phyloP scores from a whole-genome alignment of 2,329 filamentous ascomycete species.

The Stachybotrys echinatus region DNA sequence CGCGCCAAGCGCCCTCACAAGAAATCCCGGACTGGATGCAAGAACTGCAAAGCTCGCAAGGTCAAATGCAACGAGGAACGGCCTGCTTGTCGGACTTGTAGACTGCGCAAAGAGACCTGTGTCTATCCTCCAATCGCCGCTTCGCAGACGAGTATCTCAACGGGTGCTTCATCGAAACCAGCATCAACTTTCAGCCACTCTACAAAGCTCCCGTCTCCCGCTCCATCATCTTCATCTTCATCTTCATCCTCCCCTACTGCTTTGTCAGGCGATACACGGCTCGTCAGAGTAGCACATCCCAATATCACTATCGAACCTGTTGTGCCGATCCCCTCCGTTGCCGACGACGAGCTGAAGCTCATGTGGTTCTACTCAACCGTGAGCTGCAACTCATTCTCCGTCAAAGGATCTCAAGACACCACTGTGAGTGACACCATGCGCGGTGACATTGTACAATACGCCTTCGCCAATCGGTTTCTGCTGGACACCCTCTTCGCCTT shows the following conservation, averaged over 20 bases:
- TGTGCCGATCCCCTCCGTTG: constrained; percentile 24
- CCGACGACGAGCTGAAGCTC: constrained; percentile 44
- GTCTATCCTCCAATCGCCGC: constrained; percentile 30
- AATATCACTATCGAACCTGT: constrained; percentile 17
- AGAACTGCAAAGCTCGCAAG: constrained; percentile 50
- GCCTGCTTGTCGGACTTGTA: constrained; percentile 45
- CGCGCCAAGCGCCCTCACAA: constrained; percentile 47
- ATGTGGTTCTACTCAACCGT: constrained; percentile 49
- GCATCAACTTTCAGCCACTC: background rate
- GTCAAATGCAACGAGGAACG: constrained; percentile 50
- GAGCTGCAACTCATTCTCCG: constrained; percentile 40
- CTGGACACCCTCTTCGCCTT: constrained; percentile 50
- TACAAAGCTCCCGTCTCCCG: background rate
- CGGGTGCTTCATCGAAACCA: background rate
- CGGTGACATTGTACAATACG: constrained; percentile 41
- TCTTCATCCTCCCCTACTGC: background rate
- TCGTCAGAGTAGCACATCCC: constrained; percentile 5
- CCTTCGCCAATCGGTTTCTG: constrained; percentile 47
- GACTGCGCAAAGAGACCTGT: constrained; percentile 40
- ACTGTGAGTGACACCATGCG: constrained; percentile 31
- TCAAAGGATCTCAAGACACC: constrained; percentile 16
- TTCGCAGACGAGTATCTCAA: background rate
- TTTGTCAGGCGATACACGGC: background rate
- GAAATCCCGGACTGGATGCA: constrained; percentile 49
- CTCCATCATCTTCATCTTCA: background rate